phyloP scores from a whole-genome alignment of 768 basidiomycete genomes.

The Lactarius psammicola region DNA sequence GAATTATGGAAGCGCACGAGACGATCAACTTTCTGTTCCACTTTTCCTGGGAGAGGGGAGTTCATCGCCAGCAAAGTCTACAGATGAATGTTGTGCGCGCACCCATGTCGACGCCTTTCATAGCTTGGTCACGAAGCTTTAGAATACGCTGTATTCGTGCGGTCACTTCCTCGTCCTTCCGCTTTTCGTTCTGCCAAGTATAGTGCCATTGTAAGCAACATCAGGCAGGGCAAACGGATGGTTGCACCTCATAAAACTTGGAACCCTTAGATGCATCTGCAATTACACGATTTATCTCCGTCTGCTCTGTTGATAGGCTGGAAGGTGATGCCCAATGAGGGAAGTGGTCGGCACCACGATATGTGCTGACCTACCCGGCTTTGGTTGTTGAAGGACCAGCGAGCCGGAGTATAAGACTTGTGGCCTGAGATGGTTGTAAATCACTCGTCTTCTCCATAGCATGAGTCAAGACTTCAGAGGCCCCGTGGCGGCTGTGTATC shows the following conservation, averaged over 20 bases:
- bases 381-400: conserved; percentile 89
- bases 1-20: conserved; percentile 48
- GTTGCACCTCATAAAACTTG: conserved; percentile 76
- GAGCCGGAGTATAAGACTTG: conserved; percentile 71
- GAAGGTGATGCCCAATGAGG: conserved; percentile 5
- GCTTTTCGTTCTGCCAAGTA: conserved; percentile 72
- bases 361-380: conserved; percentile 61
- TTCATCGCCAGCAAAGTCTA: not conserved
- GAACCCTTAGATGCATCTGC: conserved; percentile 91
- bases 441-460: conserved; percentile 17
- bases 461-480: not conserved
- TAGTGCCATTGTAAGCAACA: not conserved
- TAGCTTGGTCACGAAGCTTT: conserved; percentile 56
- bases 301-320: conserved; percentile 72
- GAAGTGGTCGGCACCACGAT: not conserved
- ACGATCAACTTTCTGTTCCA: conserved; percentile 67
- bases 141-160: conserved; percentile 70
- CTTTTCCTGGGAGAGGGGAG: conserved; percentile 40
- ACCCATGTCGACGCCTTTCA: conserved; percentile 54
- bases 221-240: conserved; percentile 25
- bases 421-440: conserved; percentile 52
- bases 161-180: conserved; percentile 83
- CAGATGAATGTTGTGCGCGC: conserved; percentile 36
- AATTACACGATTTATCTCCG: conserved; percentile 84
- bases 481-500: too few relatives aligned